These are phyloP conservation scores for Prunella vulgaris DNA, from an alignment of 257 asterid species.

Conservation along the genomic window DNA sequence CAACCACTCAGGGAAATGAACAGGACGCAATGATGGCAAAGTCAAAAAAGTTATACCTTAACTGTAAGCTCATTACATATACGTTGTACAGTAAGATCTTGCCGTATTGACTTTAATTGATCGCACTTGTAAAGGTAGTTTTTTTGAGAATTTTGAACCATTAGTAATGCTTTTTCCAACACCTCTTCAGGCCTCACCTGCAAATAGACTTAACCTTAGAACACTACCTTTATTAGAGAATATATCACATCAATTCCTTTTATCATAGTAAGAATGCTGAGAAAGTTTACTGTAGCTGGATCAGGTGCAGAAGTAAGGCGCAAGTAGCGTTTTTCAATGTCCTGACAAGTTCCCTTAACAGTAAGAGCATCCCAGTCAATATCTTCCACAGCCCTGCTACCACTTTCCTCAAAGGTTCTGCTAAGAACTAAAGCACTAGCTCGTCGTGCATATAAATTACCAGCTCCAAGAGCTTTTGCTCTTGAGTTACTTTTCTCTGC, in stretches of 20 bases:
- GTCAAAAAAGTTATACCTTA: conserved; percentile 47
- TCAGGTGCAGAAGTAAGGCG: conserved; percentile 99
- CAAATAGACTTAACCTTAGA: conserved; percentile 25
- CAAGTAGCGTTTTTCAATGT: conserved; percentile 88
- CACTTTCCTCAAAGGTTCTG: conserved; percentile 69
- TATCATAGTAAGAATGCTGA: conserved; percentile 16
- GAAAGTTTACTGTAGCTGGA: conserved; percentile 75
- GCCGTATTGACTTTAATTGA: conserved; percentile 97
- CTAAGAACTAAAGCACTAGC: conserved; percentile 63
- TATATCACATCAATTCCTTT: conserved; percentile 6
- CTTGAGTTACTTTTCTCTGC: conserved; percentile 34
- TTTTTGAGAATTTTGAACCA: conserved; percentile 84
- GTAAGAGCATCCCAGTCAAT: conserved; percentile 97
- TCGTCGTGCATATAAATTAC: conserved; percentile 51
- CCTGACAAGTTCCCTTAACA: conserved; percentile 94
- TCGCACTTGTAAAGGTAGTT: conserved; percentile 94
- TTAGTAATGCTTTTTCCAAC: conserved; percentile 78
- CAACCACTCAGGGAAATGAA: neutral
- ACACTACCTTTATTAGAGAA: conserved; percentile 11
- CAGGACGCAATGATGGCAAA: conserved; percentile 15
- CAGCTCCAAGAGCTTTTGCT: conserved; percentile 45
- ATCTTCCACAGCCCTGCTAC: conserved; percentile 93
- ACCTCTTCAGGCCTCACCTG: conserved; percentile 99
- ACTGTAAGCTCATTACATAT: conserved; percentile 88
- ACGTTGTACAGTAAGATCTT: conserved; percentile 96